Evolutionary conservation across 2,329 filamentous ascomycete genomes (phyloP).

Genomic region (Amesomyces nigricolor): DNA sequence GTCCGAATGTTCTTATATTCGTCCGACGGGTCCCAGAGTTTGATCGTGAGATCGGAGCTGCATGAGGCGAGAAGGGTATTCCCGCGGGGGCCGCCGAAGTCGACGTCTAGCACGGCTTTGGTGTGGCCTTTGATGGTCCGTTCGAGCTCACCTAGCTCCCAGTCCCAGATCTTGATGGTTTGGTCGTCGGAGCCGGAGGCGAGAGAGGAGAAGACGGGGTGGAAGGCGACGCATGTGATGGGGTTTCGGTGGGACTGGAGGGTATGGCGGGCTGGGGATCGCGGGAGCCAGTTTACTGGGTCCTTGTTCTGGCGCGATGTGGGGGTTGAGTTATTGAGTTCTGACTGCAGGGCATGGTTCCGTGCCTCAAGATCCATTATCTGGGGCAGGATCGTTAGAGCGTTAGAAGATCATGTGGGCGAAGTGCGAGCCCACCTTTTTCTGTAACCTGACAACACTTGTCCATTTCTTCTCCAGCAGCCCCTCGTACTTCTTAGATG

Average conservation of each 20-base stretch:
- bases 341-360: constrained; percentile 66
- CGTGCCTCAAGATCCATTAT: constrained; percentile 89
- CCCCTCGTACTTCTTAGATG: constrained; percentile 89
- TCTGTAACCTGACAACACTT: constrained; percentile 86
- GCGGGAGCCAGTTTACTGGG: constrained; percentile 80
- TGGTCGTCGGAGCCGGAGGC: constrained; percentile 88
- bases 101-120: constrained; percentile 78
- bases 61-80: constrained; percentile 75
- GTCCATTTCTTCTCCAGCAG: constrained; percentile 98
- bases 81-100: constrained; percentile 80
- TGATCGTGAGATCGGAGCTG: constrained; percentile 86
- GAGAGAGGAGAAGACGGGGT: constrained; percentile 83
- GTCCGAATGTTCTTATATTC: constrained; percentile 95
- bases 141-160: constrained; percentile 87
- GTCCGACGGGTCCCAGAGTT: constrained; percentile 86
- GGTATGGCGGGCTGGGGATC: constrained; percentile 71
- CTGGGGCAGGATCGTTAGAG: constrained; percentile 40
- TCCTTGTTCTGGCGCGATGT: constrained; percentile 75
- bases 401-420: too few relatives aligned
- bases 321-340: constrained; percentile 77
- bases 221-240: constrained; percentile 85
- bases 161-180: constrained; percentile 97
- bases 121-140: constrained; percentile 89
- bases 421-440: constrained; percentile 71
- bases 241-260: constrained; percentile 76